Evolutionary conservation across 2,329 filamentous ascomycete species (phyloP), one percentile per base, ranked within the genome.

Genomic region (Calcarisporium arbuscula): DNA sequence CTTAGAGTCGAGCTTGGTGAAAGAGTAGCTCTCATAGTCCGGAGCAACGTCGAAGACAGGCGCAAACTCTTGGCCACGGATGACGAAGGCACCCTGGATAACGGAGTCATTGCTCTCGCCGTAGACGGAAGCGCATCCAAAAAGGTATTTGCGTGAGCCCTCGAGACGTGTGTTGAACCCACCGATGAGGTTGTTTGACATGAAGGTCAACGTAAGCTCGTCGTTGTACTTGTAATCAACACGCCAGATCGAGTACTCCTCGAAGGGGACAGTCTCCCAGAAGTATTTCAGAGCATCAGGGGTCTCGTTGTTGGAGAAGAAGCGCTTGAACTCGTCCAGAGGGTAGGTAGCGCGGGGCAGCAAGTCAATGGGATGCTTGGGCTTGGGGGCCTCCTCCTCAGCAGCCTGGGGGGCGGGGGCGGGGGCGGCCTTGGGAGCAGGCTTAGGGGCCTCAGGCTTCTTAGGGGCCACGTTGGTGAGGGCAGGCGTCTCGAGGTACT

Each of bases 181-280:
- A 68, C 85, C 89, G 62, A 98, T 90, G 66, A 96, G 73, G 80
- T 98, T 98, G 77, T 84, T 86, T 53, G 87, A 90, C 92, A 98
- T 98, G 85, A 98, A 98, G 58, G 84, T 85, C 67, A 92, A 72
- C 59, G 87, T 95, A 51, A 98, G 78, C 80, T 98, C 92, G 43
- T 95, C 81, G 68, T 95, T 94, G 78, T 98, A 98, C 82, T 95
- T 95, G 82, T 95, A 98, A 68, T 89, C 82, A 53, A 89, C 71
- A 64, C 79, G 80, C 87, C 88, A 98, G 64, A 98, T 69, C 37
- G 88, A 94, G 79, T 92, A 98, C 69, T 98, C 92, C 48, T 88
- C 82, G 52, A 92, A 82, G 60, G 92, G 90, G 68, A 80, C 78
- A 66, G 94, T 87, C 72, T 95, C 81, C 90, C 90, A 98, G 82